Evolutionary conservation across 2,329 filamentous ascomycete genomes (phyloP), one percentile per base, ranked within the genome.

Genomic region (Diaporthe citrichinensis): DNA sequence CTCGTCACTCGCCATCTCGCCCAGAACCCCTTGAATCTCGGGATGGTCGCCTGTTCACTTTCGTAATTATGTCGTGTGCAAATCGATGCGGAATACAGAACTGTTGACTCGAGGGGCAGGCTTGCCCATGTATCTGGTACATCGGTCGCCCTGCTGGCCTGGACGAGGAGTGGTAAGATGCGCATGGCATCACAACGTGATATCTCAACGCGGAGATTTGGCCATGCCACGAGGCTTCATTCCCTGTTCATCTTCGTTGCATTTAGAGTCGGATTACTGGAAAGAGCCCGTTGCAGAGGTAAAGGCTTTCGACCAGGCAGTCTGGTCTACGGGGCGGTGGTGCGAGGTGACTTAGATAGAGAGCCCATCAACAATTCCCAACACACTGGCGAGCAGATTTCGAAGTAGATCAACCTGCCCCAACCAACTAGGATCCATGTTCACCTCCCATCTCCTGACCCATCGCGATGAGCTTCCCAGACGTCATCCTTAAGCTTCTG

Each of bases 1-100:
- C 65, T 69, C 49, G 65, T 69, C 49, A 69, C 49, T 69, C 49
- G 65, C 65, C 65, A 69, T 69, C n/a, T 69, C 49, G 65, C 49
- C 65, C 49, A 41, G 34, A 55, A 25, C 65, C 65, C 65, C 65
- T 69, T 69, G 65, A 55, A 69, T 69, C 34, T 69, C 65, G 65
- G 65, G 65, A 41, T 51, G 31, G 49, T 55, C 65, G 49, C 65
- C 65, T 69, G 65, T 36, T 53, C 31, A 39, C 34, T 55, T 25
- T 69, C 65, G 65, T 69, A 69, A 69, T 69, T 41, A 41, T 41
- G 49, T 69, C 49, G 65, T 15, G 25, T 69, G 65, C 49, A 55
- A 55, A 69, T 69, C 49, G 49, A 55, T 69, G 65, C 49, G n/a
- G 49, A 69, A 41, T 69, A 41, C 49, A 69, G 65, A 55, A 23